Evolutionary conservation across 148 eudicot genomes (phyloP).

Genomic region (Vaccinium corymbosum): DNA sequence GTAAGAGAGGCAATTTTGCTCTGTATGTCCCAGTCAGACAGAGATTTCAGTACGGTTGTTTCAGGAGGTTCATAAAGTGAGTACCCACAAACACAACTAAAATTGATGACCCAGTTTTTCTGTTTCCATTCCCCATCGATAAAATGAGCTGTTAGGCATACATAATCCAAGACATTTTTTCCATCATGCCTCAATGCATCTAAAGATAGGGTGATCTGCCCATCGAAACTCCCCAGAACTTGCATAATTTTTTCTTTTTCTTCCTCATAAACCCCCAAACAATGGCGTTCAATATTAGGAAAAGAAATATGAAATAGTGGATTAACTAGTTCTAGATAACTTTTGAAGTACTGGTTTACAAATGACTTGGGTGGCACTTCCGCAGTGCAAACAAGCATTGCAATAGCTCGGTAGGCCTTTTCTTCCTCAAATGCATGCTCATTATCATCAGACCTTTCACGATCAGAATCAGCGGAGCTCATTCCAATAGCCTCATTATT

Average conservation of each 20-base stretch:
- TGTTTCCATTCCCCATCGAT: background rate
- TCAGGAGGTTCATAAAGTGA: background rate
- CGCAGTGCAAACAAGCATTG: background rate
- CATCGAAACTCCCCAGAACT: background rate
- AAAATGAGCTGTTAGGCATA: conserved; percentile 1
- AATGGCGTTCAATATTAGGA: conserved; percentile 1
- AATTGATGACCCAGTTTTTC: background rate
- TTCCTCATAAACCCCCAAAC: background rate
- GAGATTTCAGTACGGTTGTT: background rate
- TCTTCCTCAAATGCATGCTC: background rate
- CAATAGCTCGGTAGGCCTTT: conserved; percentile 10
- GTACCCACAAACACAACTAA: background rate
- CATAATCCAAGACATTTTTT: background rate
- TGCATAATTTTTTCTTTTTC: conserved; percentile 4
- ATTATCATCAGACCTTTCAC: background rate
- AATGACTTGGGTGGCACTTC: background rate
- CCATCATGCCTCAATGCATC: background rate
- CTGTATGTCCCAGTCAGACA: background rate
- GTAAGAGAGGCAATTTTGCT: background rate
- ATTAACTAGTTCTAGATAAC: background rate
- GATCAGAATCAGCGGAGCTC: background rate
- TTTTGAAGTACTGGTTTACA: background rate
- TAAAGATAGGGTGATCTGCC: background rate
- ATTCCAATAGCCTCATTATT: background rate
- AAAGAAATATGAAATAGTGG: background rate